Evolutionary conservation across 139 green algal genomes (phyloP), one percentile per base, ranked within the genome.

Genomic region (Ettlia oleoabundans): DNA sequence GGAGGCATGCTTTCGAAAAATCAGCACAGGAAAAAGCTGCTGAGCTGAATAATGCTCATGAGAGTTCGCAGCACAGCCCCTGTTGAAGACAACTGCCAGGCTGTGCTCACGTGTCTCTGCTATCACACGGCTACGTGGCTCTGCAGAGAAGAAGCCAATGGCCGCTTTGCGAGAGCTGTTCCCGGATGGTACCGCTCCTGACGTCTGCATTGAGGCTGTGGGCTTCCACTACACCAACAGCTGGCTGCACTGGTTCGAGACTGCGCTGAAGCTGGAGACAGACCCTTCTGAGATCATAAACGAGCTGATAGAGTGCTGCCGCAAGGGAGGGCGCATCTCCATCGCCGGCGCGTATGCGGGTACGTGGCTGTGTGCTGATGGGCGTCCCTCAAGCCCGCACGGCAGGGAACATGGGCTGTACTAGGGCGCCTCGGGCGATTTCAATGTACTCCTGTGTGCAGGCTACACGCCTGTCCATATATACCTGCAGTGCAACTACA

Each of bases 211-310:
- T 72, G 92, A 96, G 75, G 91, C 90, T 10, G 82, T 88, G 18
- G 87, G 93, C 84, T 92, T 94, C 78, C 93, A 96, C 87, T 96
- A 96, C 81, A 80, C 84, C 81, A 89, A 86, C 81, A 87, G 32
- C 66, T 63, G 86, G 61, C 6, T 82, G 30, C 86, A 92, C 82
- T 90, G 84, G 67, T 40, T 88, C 6, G 82, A 94, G 86, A 92
- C 84, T 76, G 80, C 84, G 30, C 55, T 91, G 4, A 79, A 67
- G 67, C 47, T 95, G 70, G 91, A 94, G 87, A 96, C 92, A 1
- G 93, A 96, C 80, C 84, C 92, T 1, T 79, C 86, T 7, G 91
- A 94, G 53, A 93, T 94, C 61, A 74, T 96, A 3, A 96, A 96
- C 65, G 91, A 96, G 88, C 76, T 95, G 40, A 95, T 96, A 66